Base-by-base conservation (phyloP, 495 filamentous ascomycete genomes). In the Echria macrotheca region DNA sequence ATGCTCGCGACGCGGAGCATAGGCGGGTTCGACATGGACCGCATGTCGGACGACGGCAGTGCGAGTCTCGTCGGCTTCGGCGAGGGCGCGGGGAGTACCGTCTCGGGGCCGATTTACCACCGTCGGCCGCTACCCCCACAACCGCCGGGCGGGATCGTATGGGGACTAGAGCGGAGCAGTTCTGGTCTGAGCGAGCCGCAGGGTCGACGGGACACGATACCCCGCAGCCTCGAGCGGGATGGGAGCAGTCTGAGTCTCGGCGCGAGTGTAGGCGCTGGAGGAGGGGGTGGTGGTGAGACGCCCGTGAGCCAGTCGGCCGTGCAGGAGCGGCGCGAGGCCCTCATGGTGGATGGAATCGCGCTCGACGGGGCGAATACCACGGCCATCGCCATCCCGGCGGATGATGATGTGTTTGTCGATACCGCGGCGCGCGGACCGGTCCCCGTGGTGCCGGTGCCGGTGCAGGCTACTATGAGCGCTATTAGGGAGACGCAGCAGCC, bases 21-120 rank as follows among this genome's bases (percentile, higher is more conserved):
- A 32, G 80, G 83, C 41, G 80, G 76, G 3, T 75, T 73, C 21
- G 77, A 85, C 14, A 46, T 29, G 15, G 82, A 87, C 50, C 84
- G 82, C 53, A 80, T 90, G 72, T 89, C 84, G 50, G 89, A 95
- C 53, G 87, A 91, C 55, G 72, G 69, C 1, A 68, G 55, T 23
- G 86, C 81, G 0, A 85, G 79, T 56, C 69, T 95, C 22, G 89
- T 94, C 7, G 90, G 81, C 0, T 94, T 94, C 50, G 90, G 90
- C 41, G 90, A 95, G 60, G 89, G 87, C 6, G 89, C 89, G 10
- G 83, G 83, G 46, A 91, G 83, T 57, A 89, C 85, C 0, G 76
- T 86, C 44, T 82, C 78, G 46, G 86, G 84, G 5, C 85, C 85
- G n/a, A 83, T 78, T 15, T 88, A 78, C 56, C 72, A 72, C 35